Conservation (phyloP, 2,329 filamentous ascomycete species). For the Chaetomium sp. region DNA sequence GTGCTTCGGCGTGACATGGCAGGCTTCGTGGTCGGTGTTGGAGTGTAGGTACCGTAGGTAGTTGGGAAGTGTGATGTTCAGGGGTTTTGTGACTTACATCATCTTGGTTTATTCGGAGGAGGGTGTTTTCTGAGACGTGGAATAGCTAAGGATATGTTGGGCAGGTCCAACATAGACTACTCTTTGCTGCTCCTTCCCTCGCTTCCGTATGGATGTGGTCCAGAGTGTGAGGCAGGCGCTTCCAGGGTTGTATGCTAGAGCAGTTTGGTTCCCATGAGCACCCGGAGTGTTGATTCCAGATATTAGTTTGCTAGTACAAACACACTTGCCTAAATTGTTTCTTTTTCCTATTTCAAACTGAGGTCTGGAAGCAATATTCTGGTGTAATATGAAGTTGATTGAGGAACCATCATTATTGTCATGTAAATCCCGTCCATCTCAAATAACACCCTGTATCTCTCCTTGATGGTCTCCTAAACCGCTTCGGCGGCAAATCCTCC, state of each 20-base stretch:
- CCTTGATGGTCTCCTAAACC: neutral
- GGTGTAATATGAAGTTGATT: too few species aligned
- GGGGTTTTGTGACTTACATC: slow-evolving; percentile 30
- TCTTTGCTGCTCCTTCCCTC: neutral
- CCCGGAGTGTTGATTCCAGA: neutral
- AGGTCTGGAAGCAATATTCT: too few species aligned
- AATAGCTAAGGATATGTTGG: neutral
- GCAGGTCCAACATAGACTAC: neutral
- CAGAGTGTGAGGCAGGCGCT: neutral
- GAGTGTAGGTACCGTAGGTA: too few species aligned
- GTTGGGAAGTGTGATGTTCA: neutral
- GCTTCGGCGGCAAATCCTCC: neutral
- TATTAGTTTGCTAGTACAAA: neutral
- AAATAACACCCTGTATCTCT: too few species aligned
- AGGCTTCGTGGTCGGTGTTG: slow-evolving; percentile 2
- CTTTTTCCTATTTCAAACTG: too few species aligned
- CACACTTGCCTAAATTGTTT: neutral
- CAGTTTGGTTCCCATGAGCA: neutral
- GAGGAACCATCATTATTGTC: too few species aligned
- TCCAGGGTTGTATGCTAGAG: neutral
- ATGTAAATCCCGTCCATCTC: too few species aligned
- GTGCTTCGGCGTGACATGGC: slow-evolving; percentile 33
- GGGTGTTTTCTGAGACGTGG: neutral
- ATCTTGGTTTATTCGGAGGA: slow-evolving; percentile 8
- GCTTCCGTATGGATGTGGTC: neutral